Evolutionary conservation across 2,329 filamentous ascomycete genomes (phyloP).

Genomic region (Alternaria arborescens): DNA sequence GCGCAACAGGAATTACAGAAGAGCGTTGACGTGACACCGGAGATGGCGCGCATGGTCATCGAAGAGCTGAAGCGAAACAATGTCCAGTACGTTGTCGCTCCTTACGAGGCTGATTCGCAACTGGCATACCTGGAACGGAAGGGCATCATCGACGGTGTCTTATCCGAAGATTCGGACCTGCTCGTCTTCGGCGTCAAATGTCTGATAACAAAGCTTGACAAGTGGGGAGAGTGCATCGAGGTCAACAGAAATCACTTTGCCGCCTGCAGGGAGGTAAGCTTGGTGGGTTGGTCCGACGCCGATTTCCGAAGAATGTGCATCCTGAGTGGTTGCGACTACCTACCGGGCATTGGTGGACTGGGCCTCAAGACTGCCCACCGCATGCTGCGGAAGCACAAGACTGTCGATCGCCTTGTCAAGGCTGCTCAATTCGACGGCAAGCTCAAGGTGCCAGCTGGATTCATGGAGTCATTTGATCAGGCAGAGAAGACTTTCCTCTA

Average conservation of each 20-base stretch:
- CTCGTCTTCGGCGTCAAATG: conserved; percentile 93
- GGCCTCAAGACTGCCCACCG: conserved; percentile 94
- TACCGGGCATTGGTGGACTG: conserved; percentile 83
- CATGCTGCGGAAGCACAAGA: conserved; percentile 88
- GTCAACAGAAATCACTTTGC: conserved; percentile 90
- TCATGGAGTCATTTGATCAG: conserved; percentile 80
- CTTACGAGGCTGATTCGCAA: conserved; percentile 98
- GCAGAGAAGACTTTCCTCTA: conserved; percentile 94
- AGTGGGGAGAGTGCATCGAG: conserved; percentile 91
- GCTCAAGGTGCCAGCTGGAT: conserved; percentile 79
- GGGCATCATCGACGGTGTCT: conserved; percentile 83
- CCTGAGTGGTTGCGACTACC: conserved; percentile 93
- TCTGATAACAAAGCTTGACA: conserved; percentile 90
- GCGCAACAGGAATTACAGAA: conserved; percentile 92
- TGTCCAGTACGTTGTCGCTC: conserved; percentile 89
- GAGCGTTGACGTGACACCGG: conserved; percentile 91
- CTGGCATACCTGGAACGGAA: conserved; percentile 90
- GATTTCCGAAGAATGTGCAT: conserved; percentile 97
- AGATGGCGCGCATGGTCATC: conserved; percentile 92
- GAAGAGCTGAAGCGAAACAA: conserved; percentile 84
- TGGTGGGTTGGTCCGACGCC: conserved; percentile 89
- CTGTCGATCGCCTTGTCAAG: conserved; percentile 80
- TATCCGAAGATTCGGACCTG: conserved; percentile 96
- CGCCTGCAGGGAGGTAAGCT: conserved; percentile 83
- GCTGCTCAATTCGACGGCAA: conserved; percentile 91